These are phyloP conservation scores for Chrysanthemum lavandulifolium DNA, from an alignment of 129 eudicot species.

Conservation along the genomic window DNA sequence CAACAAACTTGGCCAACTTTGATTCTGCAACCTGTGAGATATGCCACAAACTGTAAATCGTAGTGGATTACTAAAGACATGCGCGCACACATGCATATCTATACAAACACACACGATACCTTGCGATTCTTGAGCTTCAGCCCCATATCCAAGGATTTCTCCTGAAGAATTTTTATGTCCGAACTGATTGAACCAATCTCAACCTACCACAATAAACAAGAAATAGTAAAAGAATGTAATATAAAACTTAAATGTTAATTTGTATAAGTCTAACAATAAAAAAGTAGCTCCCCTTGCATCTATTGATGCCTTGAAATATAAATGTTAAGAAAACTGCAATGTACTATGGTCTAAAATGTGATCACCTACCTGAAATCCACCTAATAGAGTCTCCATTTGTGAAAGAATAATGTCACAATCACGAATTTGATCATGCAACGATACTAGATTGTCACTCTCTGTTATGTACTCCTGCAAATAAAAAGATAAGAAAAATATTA, in stretches of 20 bases:
- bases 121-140: conserved; percentile 95
- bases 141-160: conserved; percentile 98
- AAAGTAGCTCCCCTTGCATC: not conserved
- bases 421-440: conserved; percentile 95
- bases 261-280: not conserved
- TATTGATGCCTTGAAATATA: not conserved
- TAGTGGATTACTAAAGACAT: conserved; percentile 10
- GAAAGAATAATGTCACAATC: conserved; percentile 90
- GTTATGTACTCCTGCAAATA: conserved; percentile 82
- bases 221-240: conserved; percentile 12
- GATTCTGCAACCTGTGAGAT: conserved; percentile 87
- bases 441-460: conserved; percentile 96
- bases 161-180: conserved; percentile 95
- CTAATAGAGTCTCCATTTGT: conserved; percentile 91
- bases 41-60: conserved; percentile 29
- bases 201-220: conserved; percentile 41
- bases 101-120: conserved; percentile 41
- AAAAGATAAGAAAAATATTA: conserved; percentile 3
- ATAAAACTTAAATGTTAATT: conserved; percentile 5
- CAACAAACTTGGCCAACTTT: conserved; percentile 93
- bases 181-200: conserved; percentile 98
- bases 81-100: not conserved
- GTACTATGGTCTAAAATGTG: not conserved
- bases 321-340: conserved; percentile 6
- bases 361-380: conserved; percentile 88